Conservation (phyloP, 2,329 filamentous ascomycete genomes). For the Zymoseptoria pseudotritici region DNA sequence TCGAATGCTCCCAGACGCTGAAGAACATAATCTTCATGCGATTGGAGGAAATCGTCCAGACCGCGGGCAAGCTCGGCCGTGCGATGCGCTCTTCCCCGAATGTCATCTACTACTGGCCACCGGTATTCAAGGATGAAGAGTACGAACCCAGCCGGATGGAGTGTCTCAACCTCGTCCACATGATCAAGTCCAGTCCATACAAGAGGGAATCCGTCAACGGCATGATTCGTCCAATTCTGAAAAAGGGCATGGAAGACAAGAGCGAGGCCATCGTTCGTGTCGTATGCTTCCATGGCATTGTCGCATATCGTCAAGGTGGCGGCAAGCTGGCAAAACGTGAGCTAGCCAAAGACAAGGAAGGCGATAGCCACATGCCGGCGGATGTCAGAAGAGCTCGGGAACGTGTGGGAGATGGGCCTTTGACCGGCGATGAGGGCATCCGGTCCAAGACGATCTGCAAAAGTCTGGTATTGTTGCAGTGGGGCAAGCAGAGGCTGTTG, state of each 20-base stretch:
- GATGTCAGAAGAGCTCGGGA: conserved; percentile 5
- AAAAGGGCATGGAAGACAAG: conserved; percentile 7
- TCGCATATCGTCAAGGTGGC: conserved; percentile 24
- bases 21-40: neutral
- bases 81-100: conserved; percentile 17
- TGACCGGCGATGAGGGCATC: conserved; percentile 19
- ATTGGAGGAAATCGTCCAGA: conserved; percentile 14
- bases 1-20: neutral
- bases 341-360: conserved; percentile 12
- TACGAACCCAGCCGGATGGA: conserved; percentile 26
- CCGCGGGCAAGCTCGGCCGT: conserved; percentile 16
- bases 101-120: conserved; percentile 25
- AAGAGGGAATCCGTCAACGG: conserved; percentile 13
- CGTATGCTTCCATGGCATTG: conserved; percentile 22
- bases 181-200: conserved; percentile 21
- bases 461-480: conserved; percentile 21
- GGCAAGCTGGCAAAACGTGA: conserved; percentile 15
- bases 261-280: conserved; percentile 24
- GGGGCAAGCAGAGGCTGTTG: conserved; percentile 25
- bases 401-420: conserved; percentile 1
- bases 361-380: conserved; percentile 4
- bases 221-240: conserved; percentile 14
- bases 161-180: conserved; percentile 19
- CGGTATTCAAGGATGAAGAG: conserved; percentile 28
- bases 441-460: conserved; percentile 23